Base-by-base conservation (phyloP, 805 yeast species). In the Ogataea corticis region DNA sequence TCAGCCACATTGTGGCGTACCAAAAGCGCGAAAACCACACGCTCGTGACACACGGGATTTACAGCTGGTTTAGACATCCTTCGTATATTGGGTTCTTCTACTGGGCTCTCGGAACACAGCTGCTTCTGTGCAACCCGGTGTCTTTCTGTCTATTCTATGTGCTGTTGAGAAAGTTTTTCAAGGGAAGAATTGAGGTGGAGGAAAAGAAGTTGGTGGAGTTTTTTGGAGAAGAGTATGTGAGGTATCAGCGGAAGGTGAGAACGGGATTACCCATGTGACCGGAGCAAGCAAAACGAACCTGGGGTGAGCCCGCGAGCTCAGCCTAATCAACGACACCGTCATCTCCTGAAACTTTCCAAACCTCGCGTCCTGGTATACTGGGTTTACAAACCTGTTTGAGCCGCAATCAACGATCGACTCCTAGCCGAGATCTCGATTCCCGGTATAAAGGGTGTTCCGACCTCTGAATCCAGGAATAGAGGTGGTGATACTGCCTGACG, bases 91-190 rank as follows among this genome's bases (percentile, higher is more conserved):
- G 97, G 0, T 94, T 86, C 63, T 91, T 82, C 59, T 82, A 89
- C 79, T 94, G 98, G 97, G 92, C 95, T 12, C 53, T 91, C 3
- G 97, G 97, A 0, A 73, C 89, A 1, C 96, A 92, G 61, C 18
- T 94, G 37, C 52, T 84, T 48, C 65, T 92, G 46, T 66, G 80
- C 36, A 94, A 90, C 65, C 81, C 86, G 6, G 37, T 88, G 0
- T 73, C 89, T 1, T 56, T 78, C 2, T 39, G 71, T 1, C 68
- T 74, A 0, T 94, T 90, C 49, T 56, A 72, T 0, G 51, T 65
- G n/a, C 76, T 81, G 3, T 69, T 94, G 16, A 81, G 82, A 77
- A 57, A 63, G 28, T 94, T 94, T 59, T 94, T 94, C 70, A 65
- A 64, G 7, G 61, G 65, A 10, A 73, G 99, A 46, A 88, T 94